Evolutionary conservation across 345 rosid genomes (phyloP).

Genomic region (Hypericum perforatum): DNA sequence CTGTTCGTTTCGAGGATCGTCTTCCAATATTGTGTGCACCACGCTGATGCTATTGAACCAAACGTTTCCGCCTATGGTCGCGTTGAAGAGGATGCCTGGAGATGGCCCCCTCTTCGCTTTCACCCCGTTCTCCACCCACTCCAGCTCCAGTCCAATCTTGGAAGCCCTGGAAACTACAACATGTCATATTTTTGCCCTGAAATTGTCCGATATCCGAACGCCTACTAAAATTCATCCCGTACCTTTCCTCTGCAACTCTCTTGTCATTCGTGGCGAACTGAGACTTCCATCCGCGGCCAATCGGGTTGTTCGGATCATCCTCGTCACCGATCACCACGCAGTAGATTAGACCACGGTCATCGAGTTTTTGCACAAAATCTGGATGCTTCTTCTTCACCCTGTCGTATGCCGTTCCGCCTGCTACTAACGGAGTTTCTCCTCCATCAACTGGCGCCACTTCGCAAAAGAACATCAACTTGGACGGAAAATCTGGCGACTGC

Average conservation of each 20-base stretch:
- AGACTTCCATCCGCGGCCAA: conserved; percentile 43
- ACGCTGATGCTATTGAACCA: conserved; percentile 96
- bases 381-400: conserved; percentile 62
- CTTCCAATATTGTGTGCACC: conserved; percentile 81
- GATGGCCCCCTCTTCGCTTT: conserved; percentile 80
- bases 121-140: conserved; percentile 67
- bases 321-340: conserved; percentile 61
- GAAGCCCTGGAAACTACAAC: conserved; percentile 43
- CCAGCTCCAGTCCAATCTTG: conserved; percentile 63
- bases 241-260: neutral
- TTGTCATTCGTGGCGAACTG: neutral
- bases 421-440: conserved; percentile 86
- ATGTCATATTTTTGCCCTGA: too few relatives aligned
- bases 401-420: conserved; percentile 67
- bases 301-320: conserved; percentile 72
- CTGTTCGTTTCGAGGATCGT: conserved; percentile 57
- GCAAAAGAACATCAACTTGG: conserved; percentile 79
- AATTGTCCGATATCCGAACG: neutral
- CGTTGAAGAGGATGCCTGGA: conserved; percentile 55
- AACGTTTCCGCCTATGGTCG: conserved; percentile 51
- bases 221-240: neutral
- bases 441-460: conserved; percentile 74
- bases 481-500: conserved; percentile 88
- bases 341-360: conserved; percentile 62
- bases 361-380: conserved; percentile 52